phyloP scores from a whole-genome alignment of 345 rosid species.

The Salix exigua region DNA sequence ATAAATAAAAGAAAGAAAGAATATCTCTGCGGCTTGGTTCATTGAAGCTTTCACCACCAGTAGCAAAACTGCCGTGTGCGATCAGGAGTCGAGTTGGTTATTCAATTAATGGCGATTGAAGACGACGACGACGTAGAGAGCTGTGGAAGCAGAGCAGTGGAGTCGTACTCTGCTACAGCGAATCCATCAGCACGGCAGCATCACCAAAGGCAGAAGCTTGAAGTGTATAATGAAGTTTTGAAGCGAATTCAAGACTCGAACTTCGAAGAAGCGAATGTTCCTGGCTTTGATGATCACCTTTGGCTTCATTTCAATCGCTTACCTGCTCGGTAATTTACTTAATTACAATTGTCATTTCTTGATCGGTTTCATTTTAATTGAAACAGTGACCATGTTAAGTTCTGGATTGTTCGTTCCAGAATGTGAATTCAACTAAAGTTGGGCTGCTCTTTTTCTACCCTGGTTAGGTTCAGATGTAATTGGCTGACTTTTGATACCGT shows the following conservation, averaged over 20 bases:
- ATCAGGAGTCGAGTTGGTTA: neutral
- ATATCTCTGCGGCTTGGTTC: no score
- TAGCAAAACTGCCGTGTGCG: neutral
- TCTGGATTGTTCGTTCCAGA: no score
- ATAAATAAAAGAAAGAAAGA: no score
- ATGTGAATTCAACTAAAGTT: no score
- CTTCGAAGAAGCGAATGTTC: conserved; percentile 61
- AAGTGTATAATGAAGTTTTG: conserved; percentile 75
- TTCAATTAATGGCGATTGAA: conserved; percentile 62
- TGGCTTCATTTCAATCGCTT: conserved; percentile 98
- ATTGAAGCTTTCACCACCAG: neutral
- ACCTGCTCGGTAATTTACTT: conserved; percentile 68
- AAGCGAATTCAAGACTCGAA: conserved; percentile 65
- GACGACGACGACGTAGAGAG: conserved; percentile 89
- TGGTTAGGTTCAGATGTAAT: no score
- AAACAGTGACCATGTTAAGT: no score
- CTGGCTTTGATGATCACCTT: conserved; percentile 89
- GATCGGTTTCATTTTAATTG: neutral
- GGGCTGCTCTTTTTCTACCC: no score
- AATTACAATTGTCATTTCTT: neutral
- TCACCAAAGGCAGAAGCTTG: conserved; percentile 73
- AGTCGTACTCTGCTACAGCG: conserved; percentile 37
- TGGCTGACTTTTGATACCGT: no score
- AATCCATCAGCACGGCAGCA: conserved; percentile 41
- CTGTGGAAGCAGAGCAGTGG: conserved; percentile 76